These are phyloP conservation scores for Ciborinia camelliae DNA, from an alignment of 2,329 filamentous ascomycete species.

Conservation along the genomic window DNA sequence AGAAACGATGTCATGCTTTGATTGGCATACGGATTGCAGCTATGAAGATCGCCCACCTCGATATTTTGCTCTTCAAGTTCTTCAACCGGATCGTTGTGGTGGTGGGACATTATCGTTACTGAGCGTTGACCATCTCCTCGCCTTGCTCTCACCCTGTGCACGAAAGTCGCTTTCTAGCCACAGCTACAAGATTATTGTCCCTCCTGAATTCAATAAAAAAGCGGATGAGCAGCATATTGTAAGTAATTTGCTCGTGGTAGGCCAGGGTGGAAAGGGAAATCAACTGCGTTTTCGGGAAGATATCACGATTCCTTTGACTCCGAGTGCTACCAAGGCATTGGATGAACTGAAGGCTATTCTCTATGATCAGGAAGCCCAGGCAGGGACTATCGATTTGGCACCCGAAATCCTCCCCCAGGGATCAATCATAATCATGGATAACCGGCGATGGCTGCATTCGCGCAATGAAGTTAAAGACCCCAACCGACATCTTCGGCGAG, in stretches of 20 bases:
- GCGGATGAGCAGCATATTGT: conserved; percentile 27
- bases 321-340: conserved; percentile 33
- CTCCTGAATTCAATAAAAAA: conserved; percentile 38
- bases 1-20: conserved; percentile 31
- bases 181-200: conserved; percentile 33
- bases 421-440: conserved; percentile 40
- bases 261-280: conserved; percentile 16
- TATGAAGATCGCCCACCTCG: conserved; percentile 32
- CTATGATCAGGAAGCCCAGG: conserved; percentile 5
- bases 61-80: conserved; percentile 35
- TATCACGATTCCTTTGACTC: conserved; percentile 34
- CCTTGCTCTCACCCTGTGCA: conserved; percentile 22
- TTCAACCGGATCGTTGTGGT: conserved; percentile 28
- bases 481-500: conserved; percentile 38
- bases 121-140: conserved; percentile 24
- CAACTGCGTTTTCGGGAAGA: conserved; percentile 25
- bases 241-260: conserved; percentile 3
- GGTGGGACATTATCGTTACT: conserved; percentile 30
- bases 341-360: conserved; percentile 35
- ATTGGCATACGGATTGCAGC: conserved; percentile 38
- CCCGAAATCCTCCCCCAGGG: conserved; percentile 32
- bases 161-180: conserved; percentile 24
- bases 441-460: conserved; percentile 40
- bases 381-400: conserved; percentile 28
- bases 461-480: conserved; percentile 39